Conservation (phyloP, 768 basidiomycete genomes). For the Xanthoconium stramineum region DNA sequence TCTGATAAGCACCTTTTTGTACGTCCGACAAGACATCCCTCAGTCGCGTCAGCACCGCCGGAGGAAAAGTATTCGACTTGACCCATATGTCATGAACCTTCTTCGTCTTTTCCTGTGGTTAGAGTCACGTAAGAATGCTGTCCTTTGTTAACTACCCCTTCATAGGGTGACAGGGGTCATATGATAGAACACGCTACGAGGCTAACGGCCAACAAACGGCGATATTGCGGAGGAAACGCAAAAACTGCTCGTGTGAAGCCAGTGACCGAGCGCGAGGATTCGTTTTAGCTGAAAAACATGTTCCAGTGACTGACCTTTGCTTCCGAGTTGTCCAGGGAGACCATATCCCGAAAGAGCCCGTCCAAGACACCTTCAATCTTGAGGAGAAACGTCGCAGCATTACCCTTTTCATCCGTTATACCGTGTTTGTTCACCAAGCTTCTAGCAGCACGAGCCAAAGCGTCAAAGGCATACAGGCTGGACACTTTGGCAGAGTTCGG, state of each 20-base stretch:
- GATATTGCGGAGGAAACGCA: constrained; percentile 4
- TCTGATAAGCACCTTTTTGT: constrained; percentile 87
- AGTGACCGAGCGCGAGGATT: not conserved
- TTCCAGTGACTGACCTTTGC: constrained; percentile 71
- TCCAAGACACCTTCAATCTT: constrained; percentile 92
- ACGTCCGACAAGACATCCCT: constrained; percentile 62
- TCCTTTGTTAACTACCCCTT: constrained; percentile 42
- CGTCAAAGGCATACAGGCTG: constrained; percentile 93
- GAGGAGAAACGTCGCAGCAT: constrained; percentile 77
- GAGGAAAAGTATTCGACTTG: constrained; percentile 86
- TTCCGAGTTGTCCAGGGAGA: constrained; percentile 60
- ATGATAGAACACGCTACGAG: constrained; percentile 28
- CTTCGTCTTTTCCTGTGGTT: constrained; percentile 87
- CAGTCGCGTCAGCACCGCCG: constrained; percentile 69
- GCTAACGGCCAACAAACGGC: not conserved
- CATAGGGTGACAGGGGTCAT: constrained; percentile 17
- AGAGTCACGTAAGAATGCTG: constrained; percentile 33
- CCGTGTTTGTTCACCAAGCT: constrained; percentile 63
- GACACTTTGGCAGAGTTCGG: constrained; percentile 67
- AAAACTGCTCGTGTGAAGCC: constrained; percentile 9
- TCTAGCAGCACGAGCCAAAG: constrained; percentile 81
- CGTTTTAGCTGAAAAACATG: constrained; percentile 6
- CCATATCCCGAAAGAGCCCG: constrained; percentile 84
- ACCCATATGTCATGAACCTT: constrained; percentile 98
- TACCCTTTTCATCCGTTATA: constrained; percentile 58